Base-by-base conservation (phyloP, 2,329 filamentous ascomycete species). In the Aspergillus alliaceus region DNA sequence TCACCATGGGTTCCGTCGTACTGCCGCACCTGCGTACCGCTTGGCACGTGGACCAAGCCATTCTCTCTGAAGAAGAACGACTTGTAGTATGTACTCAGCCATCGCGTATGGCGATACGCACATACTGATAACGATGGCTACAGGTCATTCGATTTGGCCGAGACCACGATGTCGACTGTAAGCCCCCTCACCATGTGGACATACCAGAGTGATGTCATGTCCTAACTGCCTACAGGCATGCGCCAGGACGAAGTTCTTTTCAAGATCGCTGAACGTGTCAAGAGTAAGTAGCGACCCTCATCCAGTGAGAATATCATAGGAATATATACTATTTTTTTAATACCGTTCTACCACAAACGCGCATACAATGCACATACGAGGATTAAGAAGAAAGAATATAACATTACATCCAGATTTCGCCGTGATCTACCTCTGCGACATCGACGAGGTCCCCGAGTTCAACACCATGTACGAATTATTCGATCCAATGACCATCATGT, bases 21-120 rank as follows among this genome's bases (percentile, higher is more conserved):
- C 86, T 99, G 53, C 93, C 93, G 46, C 93, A 98, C 76, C 84
- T 99, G 47, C 85, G 86, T 66, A 93, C 90, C 40, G 95, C 91
- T 75, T 99, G 93, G 95, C 95, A 99, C 76, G 95, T 99, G 71
- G 95, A 98, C 81, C 93, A 98, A 79, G 92, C 93, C 62, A 97
- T 97, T 71, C 87, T 91, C 71, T 84, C 83, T 42, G 93, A 98
- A 78, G 91, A 96, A 72, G 93, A 98, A 71, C 89, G 93, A 49
- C 86, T 97, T 34, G 71, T 72, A 42, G 68, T 66, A 56, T 6
- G 56, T 27, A 54, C n/a, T 18, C 20, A 18, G 9, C 22, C 20
- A 27, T 44, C 50, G 14, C 8, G 49, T 15, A 1, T 15, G 18
- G 3, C 22, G 11, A 24, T 18, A 51, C 1, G 91, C 24, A 29